A percentile compares a stretch with the other conserved stretches of the same genome.
phyloP scores from a whole-genome alignment of 805 yeast species.

The Torulaspora franciscae region DNA sequence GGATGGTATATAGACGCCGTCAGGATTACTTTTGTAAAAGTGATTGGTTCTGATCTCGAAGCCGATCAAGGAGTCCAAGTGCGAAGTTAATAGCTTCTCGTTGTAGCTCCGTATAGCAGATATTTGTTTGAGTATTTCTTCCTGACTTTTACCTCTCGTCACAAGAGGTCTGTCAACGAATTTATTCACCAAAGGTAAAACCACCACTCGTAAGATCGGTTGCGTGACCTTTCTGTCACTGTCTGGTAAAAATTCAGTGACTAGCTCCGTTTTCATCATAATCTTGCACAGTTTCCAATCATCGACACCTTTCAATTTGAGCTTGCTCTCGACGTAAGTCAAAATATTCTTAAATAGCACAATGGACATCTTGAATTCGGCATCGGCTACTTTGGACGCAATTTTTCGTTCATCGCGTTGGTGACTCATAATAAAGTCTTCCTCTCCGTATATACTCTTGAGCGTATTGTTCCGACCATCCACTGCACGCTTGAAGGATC shows the following conservation, averaged over 20 bases:
- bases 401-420: conserved; percentile 24
- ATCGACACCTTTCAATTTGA: conserved; percentile 13
- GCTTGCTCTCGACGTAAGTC: conserved; percentile 33
- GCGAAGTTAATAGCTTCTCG: conserved; percentile 18
- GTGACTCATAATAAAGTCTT: conserved; percentile 21
- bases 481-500: conserved; percentile 14
- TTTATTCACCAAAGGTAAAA: conserved; percentile 31
- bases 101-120: conserved; percentile 16
- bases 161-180: conserved; percentile 24
- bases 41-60: conserved; percentile 38
- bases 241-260: conserved; percentile 4
- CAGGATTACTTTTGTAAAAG: conserved; percentile 34
- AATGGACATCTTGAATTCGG: conserved; percentile 61
- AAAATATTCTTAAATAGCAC: conserved; percentile 47
- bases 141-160: conserved; percentile 10
- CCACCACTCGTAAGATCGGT: conserved; percentile 35
- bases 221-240: conserved; percentile 11
- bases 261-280: conserved; percentile 20
- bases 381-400: conserved; percentile 48
- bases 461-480: conserved; percentile 15
- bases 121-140: conserved; percentile 15
- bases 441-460: conserved; percentile 22
- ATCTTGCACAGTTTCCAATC: conserved; percentile 25
- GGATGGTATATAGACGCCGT: conserved; percentile 20
- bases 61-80: conserved; percentile 31